phyloP scores from a whole-genome alignment of 805 yeast species.

The Saccharomyces jurei region DNA sequence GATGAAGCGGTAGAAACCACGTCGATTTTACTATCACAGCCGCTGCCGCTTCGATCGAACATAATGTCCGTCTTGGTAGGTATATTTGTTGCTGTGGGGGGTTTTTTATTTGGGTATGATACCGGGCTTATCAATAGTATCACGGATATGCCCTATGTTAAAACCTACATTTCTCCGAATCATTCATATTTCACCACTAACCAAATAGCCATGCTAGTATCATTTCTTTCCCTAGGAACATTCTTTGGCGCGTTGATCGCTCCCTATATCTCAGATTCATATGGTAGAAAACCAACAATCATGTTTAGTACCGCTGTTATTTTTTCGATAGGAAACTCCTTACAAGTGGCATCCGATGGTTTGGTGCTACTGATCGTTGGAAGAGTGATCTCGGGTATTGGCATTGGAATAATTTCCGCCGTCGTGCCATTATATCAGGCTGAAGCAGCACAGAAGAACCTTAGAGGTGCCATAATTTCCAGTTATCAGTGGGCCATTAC shows the following conservation, averaged over 20 bases:
- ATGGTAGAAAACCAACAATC: constrained; percentile 53
- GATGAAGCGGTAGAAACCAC: constrained; percentile 9
- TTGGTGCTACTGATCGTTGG: constrained; percentile 54
- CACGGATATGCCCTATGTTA: constrained; percentile 53
- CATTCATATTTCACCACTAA: constrained; percentile 34
- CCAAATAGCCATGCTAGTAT: constrained; percentile 56
- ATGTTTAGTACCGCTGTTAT: constrained; percentile 37
- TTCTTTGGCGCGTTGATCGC: constrained; percentile 58
- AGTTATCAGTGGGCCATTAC: constrained; percentile 69
- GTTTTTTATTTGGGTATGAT: constrained; percentile 60
- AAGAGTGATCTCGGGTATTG: constrained; percentile 60
- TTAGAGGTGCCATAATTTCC: constrained; percentile 71
- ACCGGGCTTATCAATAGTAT: constrained; percentile 63
- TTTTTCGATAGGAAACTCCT: constrained; percentile 46
- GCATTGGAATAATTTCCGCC: constrained; percentile 68
- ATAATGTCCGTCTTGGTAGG: constrained; percentile 52
- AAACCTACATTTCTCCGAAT: constrained; percentile 35
- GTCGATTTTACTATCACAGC: constrained; percentile 20
- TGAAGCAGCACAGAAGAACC: constrained; percentile 70
- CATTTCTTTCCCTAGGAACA: constrained; percentile 67
- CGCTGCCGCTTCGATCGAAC: constrained; percentile 39
- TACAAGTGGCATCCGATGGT: constrained; percentile 41
- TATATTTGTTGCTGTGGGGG: constrained; percentile 60
- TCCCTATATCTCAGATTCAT: constrained; percentile 46
- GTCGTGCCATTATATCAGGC: constrained; percentile 71